A percentile compares a stretch with the other conserved stretches of the same genome.
phyloP scores from a whole-genome alignment of 176 grass and related monocot genomes.

The Phoenix roebelenii region DNA sequence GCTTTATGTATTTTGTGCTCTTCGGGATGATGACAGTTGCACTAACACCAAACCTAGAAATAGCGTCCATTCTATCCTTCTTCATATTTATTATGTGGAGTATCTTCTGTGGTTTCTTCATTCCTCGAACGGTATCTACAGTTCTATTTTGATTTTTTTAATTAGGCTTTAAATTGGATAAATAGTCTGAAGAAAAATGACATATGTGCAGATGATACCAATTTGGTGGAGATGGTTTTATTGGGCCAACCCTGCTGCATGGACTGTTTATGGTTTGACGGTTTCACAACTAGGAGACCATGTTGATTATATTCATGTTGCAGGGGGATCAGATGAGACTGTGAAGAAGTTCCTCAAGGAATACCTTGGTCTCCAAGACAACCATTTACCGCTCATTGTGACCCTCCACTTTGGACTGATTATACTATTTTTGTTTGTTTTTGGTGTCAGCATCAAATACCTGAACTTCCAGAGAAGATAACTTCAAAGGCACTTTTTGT shows the following conservation, averaged over 20 bases:
- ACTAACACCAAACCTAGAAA: slow-evolving; percentile 40
- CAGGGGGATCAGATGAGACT: slow-evolving; percentile 29
- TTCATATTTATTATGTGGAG: slow-evolving; percentile 34
- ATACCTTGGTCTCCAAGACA: slow-evolving; percentile 38
- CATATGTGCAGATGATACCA: slow-evolving; percentile 31
- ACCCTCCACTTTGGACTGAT: slow-evolving; percentile 36
- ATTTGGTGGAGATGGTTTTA: slow-evolving; percentile 63
- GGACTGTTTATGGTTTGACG: slow-evolving; percentile 57
- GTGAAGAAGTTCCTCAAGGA: slow-evolving; percentile 35
- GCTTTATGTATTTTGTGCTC: slow-evolving; percentile 28
- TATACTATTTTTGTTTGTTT: slow-evolving; percentile 42
- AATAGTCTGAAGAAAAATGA: too few relatives aligned
- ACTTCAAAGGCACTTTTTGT: too few relatives aligned
- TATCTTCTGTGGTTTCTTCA: slow-evolving; percentile 45
- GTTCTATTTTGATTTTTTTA: not conserved
- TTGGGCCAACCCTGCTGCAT: slow-evolving; percentile 43
- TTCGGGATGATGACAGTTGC: slow-evolving; percentile 48
- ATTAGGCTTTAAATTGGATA: too few relatives aligned
- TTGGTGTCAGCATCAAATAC: slow-evolving; percentile 45
- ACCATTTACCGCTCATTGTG: slow-evolving; percentile 33
- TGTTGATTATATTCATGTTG: slow-evolving; percentile 22
- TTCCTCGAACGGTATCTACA: slow-evolving; percentile 32
- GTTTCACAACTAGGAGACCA: slow-evolving; percentile 43
- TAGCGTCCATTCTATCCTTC: slow-evolving; percentile 33
- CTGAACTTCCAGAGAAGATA: slow-evolving; percentile 48